Conservation (phyloP, 805 yeast genomes). For the Blastobotrys americana region DNA sequence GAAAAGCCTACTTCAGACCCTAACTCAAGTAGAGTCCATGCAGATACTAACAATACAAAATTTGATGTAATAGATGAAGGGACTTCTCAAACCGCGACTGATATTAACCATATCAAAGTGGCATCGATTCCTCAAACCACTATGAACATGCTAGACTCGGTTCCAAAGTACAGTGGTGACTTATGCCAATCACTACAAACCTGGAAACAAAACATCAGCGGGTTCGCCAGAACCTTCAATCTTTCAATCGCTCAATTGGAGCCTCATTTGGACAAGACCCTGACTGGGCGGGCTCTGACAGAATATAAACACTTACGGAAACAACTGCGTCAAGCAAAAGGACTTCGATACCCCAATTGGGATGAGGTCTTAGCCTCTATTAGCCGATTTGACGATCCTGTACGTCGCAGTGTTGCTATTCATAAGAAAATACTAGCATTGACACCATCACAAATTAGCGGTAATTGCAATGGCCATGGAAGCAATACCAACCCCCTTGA, state of each 20-base stretch:
- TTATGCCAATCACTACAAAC: conserved; percentile 3
- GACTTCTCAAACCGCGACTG: background rate
- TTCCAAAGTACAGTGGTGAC: conserved; percentile 4
- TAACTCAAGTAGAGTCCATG: background rate
- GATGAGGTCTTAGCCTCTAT: conserved; percentile 3
- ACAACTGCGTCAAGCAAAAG: background rate
- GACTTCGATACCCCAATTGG: conserved; percentile 9
- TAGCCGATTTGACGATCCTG: conserved; percentile 8
- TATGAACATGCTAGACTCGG: conserved; percentile 2
- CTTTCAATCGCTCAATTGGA: conserved; percentile 3
- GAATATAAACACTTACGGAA: conserved; percentile 2
- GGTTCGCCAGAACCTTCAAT: conserved; percentile 5
- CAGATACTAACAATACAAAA: too few species aligned
- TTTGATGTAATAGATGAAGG: too few species aligned
- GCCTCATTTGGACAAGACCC: conserved; percentile 6
- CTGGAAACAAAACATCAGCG: conserved; percentile 8
- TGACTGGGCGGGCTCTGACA: conserved; percentile 5
- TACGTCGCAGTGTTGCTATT: conserved; percentile 3
- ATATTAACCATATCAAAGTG: too few species aligned
- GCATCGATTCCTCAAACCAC: background rate
- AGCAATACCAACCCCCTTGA: too few species aligned
- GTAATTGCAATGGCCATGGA: too few species aligned
- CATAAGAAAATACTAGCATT: conserved; percentile 4
- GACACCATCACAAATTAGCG: too few species aligned
- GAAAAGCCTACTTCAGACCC: background rate